Evolutionary conservation across 2,329 filamentous ascomycete genomes (phyloP).

Genomic region (Monascus ruber): DNA sequence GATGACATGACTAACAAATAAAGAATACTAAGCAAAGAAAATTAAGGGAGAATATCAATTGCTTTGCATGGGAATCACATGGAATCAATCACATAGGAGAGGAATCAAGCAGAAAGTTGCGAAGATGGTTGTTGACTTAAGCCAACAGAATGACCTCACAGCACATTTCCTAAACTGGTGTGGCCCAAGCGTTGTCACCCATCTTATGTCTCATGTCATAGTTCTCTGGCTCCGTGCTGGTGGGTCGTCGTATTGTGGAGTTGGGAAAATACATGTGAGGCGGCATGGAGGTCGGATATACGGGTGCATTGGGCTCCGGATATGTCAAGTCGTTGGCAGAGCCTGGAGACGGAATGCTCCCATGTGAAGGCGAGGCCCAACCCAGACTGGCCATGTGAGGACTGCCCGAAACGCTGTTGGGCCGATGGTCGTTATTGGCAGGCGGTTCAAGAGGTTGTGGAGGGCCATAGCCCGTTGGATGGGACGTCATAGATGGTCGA

Average conservation of each 20-base stretch:
- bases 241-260: constrained; percentile 57
- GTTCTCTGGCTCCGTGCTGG: constrained; percentile 61
- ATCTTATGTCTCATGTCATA: constrained; percentile 50
- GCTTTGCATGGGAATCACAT: constrained; percentile 13
- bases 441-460: constrained; percentile 76
- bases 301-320: constrained; percentile 55
- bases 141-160: not conserved
- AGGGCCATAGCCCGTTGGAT: constrained; percentile 71
- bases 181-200: constrained; percentile 26
- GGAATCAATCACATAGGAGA: constrained; percentile 4
- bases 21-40: constrained; percentile 9
- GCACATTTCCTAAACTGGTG: constrained; percentile 15
- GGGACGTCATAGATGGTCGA: constrained; percentile 62
- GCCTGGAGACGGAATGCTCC: constrained; percentile 58
- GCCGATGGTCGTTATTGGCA: constrained; percentile 62
- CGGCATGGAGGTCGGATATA: constrained; percentile 31
- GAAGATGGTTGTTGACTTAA: constrained; percentile 1
- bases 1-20: constrained; percentile 6
- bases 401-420: constrained; percentile 65
- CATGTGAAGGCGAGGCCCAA: constrained; percentile 78
- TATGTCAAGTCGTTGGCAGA: constrained; percentile 69
- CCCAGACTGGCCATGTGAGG: constrained; percentile 73
- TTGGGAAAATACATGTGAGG: constrained; percentile 64
- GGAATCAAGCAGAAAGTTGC: not conserved
- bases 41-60: not conserved